Evolutionary conservation across 176 grass and related monocot species (phyloP).

Genomic region (Aegilops bicornis): DNA sequence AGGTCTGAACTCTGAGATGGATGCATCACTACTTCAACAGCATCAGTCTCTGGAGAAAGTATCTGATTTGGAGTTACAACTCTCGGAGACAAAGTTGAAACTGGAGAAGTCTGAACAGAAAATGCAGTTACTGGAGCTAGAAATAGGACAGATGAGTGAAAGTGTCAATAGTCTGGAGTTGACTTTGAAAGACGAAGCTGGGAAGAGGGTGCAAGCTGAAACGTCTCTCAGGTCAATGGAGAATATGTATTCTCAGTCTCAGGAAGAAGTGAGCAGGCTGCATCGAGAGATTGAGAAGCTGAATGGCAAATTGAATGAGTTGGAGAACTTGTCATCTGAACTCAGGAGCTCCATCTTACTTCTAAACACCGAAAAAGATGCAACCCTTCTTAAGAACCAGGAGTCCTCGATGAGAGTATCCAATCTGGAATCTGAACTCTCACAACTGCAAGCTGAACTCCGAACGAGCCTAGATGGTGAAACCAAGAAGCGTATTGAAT

Average conservation of each 20-base stretch:
- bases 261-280: constrained; percentile 43
- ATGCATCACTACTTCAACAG: constrained; percentile 39
- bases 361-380: constrained; percentile 42
- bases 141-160: constrained; percentile 49
- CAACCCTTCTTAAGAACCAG: constrained; percentile 33
- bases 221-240: constrained; percentile 32
- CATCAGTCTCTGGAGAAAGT: constrained; percentile 34
- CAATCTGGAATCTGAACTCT: constrained; percentile 42
- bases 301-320: constrained; percentile 49
- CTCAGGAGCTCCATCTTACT: constrained; percentile 40
- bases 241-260: constrained; percentile 47
- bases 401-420: constrained; percentile 33
- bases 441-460: constrained; percentile 39
- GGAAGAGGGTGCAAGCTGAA: constrained; percentile 46
- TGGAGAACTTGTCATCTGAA: constrained; percentile 39
- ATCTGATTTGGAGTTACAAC: constrained; percentile 48
- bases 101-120: constrained; percentile 44
- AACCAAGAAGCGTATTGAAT: constrained; percentile 35
- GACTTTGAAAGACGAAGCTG: constrained; percentile 42
- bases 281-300: constrained; percentile 55
- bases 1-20: constrained; percentile 38
- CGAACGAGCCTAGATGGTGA: constrained; percentile 44
- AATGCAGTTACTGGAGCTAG: constrained; percentile 48
- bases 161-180: constrained; percentile 24
- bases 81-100: constrained; percentile 42